These are phyloP conservation scores for Penicillium steckii DNA, from an alignment of 495 filamentous ascomycete genomes.

Conservation along the genomic window DNA sequence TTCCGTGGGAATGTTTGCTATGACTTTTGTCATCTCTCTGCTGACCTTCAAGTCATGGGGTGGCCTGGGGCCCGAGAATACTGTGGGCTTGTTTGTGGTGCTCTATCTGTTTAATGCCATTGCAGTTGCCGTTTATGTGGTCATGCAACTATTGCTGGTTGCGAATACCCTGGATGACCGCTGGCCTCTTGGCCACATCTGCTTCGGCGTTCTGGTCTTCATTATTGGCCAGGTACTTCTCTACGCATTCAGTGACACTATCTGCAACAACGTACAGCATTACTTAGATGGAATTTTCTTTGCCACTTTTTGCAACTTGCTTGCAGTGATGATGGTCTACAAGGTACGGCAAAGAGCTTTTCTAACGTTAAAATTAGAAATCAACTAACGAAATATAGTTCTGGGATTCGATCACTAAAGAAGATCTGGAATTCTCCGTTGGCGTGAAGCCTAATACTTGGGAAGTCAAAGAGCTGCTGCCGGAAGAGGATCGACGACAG, in stretches of 20 bases:
- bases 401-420: constrained; percentile 99
- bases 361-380: not conserved
- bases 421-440: constrained; percentile 97
- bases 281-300: constrained; percentile 97
- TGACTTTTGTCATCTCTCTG: constrained; percentile 83
- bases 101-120: constrained; percentile 90
- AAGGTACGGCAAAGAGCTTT: constrained; percentile 61
- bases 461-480: constrained; percentile 93
- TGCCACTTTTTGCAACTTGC: constrained; percentile 86
- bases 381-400: constrained; percentile 55
- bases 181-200: constrained; percentile 92
- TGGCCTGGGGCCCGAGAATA: constrained; percentile 80
- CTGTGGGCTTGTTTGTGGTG: constrained; percentile 86
- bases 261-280: constrained; percentile 85
- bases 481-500: constrained; percentile 81
- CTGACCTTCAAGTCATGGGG: constrained; percentile 93
- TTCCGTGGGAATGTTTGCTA: constrained; percentile 77
- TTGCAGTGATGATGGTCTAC: constrained; percentile 99
- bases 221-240: constrained; percentile 89
- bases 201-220: constrained; percentile 91
- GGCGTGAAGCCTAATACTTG: constrained; percentile 93
- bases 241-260: constrained; percentile 81
- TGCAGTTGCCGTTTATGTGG: constrained; percentile 80
- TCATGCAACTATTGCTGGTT: constrained; percentile 84
- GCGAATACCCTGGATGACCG: constrained; percentile 88